A percentile compares a stretch with the other conserved stretches of the same genome.
phyloP scores from a whole-genome alignment of 225 moss, liverwort and hornwort genomes.

The Bryoerythrophyllum caledonicum region DNA sequence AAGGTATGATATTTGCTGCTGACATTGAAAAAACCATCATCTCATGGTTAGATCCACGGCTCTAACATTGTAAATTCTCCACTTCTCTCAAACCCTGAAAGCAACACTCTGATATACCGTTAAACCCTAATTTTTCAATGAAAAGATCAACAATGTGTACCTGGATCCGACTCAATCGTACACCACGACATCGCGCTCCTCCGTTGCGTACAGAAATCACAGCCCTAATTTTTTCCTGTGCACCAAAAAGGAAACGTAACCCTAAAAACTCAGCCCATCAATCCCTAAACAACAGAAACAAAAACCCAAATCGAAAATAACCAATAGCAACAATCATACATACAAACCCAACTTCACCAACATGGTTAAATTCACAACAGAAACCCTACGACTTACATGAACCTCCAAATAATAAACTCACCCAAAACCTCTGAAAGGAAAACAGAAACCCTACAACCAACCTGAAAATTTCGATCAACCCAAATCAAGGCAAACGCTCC shows the following conservation, averaged over 20 bases:
- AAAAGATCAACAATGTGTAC: constrained; percentile 25
- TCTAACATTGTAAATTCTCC: too few species aligned
- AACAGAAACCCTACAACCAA: too few species aligned
- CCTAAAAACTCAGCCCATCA: background rate
- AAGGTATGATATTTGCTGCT: too few species aligned
- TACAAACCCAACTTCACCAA: constrained; percentile 7
- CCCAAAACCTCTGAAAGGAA: too few species aligned
- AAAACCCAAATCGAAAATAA: background rate
- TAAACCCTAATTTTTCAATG: constrained; percentile 25
- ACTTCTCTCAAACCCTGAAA: background rate
- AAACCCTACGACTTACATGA: too few species aligned
- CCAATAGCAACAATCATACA: background rate
- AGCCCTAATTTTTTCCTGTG: constrained; percentile 12
- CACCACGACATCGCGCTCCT: constrained; percentile 81
- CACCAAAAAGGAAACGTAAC: background rate
- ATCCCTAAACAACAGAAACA: background rate
- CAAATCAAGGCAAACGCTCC: too few species aligned
- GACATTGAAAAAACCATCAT: too few species aligned
- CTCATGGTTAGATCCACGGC: too few species aligned
- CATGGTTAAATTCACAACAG: too few species aligned
- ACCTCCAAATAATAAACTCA: too few species aligned
- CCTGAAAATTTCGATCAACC: too few species aligned
- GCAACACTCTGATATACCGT: too few species aligned
- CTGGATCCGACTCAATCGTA: constrained; percentile 95
- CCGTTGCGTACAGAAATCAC: constrained; percentile 18